A percentile compares a stretch with the other conserved stretches of the same genome.
Conservation (phyloP, 2,329 filamentous ascomycete genomes). For the Emydomyces testavorans region DNA sequence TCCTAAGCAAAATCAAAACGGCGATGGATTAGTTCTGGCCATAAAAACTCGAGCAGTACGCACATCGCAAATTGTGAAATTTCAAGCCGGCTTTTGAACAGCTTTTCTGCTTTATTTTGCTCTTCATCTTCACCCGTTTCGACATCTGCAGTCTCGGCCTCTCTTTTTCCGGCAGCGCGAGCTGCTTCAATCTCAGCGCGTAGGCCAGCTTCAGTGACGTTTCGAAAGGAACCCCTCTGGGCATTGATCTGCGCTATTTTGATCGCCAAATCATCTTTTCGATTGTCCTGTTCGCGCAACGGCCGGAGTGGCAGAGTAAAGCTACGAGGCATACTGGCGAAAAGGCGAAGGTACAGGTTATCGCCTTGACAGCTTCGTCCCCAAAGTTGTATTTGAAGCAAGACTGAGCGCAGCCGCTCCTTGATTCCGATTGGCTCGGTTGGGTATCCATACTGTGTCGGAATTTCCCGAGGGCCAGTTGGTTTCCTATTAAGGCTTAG, state of each 20-base stretch:
- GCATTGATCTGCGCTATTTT: conserved; percentile 69
- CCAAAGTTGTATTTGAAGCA: neutral
- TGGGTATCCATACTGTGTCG: too few species aligned
- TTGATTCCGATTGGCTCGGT: neutral
- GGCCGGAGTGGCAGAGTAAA: conserved; percentile 52
- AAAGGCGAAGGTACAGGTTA: neutral
- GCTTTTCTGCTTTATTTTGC: conserved; percentile 30
- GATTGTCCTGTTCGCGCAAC: conserved; percentile 22
- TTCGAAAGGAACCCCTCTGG: conserved; percentile 70
- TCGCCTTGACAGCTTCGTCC: neutral
- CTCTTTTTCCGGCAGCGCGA: conserved; percentile 35
- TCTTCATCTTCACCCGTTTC: conserved; percentile 28
- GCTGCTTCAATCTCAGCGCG: conserved; percentile 52
- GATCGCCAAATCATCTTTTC: conserved; percentile 46
- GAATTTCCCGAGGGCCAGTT: too few species aligned
- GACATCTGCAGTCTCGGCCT: conserved; percentile 39
- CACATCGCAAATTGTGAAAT: conserved; percentile 36
- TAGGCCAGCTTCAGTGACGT: conserved; percentile 62
- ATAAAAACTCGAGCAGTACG: conserved; percentile 14
- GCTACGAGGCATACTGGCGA: conserved; percentile 27
- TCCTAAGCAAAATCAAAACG: conserved; percentile 22
- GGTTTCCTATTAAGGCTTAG: too few species aligned
- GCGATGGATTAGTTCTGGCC: conserved; percentile 7
- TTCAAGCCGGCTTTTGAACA: conserved; percentile 37
- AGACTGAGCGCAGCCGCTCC: neutral